Conservation (phyloP, 179 eudicot genomes). For the Heliamphora pulchella region DNA sequence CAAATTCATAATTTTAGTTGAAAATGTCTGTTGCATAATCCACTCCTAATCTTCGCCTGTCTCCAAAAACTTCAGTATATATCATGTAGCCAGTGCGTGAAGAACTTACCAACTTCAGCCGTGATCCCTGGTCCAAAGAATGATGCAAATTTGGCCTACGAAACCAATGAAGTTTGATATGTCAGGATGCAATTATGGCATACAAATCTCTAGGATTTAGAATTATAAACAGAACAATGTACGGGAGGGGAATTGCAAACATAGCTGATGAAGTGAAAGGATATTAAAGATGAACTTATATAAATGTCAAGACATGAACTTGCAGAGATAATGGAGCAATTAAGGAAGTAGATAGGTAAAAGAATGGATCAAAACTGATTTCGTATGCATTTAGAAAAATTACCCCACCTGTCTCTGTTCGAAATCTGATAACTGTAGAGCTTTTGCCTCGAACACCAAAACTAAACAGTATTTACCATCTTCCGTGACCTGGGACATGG, state of each 20-base stretch:
- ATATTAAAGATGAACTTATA: not conserved
- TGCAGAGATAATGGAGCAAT: not conserved
- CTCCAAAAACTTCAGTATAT: not conserved
- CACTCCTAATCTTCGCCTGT: not conserved
- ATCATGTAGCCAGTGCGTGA: not conserved
- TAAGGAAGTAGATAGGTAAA: not conserved
- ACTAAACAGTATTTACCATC: constrained; percentile 80
- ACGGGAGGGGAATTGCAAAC: not conserved
- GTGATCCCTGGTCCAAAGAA: constrained; percentile 96
- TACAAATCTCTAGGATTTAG: not conserved
- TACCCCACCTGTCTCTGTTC: constrained; percentile 74
- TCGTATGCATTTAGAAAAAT: not conserved
- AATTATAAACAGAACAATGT: not conserved
- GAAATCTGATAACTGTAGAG: constrained; percentile 75
- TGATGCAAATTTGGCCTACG: constrained; percentile 85
- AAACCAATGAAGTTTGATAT: not conserved
- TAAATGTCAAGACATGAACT: not conserved
- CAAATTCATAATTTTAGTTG: constrained; percentile 12
- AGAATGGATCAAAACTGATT: not conserved
- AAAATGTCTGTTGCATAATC: not conserved
- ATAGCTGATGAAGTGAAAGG: not conserved
- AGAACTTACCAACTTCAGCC: constrained; percentile 76
- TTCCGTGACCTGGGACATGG: constrained; percentile 55
- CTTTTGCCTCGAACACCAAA: constrained; percentile 76
- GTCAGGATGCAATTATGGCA: not conserved